A percentile compares a stretch with the other conserved stretches of the same genome.
Conservation (phyloP, 768 basidiomycete species). For the Vishniacozyma victoriae region DNA sequence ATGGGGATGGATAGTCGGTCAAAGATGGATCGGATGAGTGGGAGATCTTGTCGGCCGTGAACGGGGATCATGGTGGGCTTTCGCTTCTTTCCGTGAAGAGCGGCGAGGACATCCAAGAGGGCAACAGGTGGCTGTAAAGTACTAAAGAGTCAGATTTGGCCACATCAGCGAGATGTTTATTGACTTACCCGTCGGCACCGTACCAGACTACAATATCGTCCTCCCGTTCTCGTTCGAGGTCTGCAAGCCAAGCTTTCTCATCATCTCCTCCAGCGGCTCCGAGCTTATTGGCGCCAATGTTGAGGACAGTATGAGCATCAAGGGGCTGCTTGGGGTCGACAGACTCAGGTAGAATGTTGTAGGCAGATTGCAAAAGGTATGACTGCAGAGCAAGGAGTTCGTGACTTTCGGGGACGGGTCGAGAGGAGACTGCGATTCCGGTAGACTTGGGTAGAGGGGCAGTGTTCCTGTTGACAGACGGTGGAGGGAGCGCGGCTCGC, state of each 20-base stretch:
- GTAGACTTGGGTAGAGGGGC: slow-evolving; percentile 2
- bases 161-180: neutral
- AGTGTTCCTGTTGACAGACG: neutral
- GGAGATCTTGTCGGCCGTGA: slow-evolving; percentile 14
- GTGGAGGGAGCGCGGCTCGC: slow-evolving; percentile 1
- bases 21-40: slow-evolving; percentile 8
- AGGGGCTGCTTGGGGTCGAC: slow-evolving; percentile 27
- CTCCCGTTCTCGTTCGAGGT: slow-evolving; percentile 33
- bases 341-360: slow-evolving; percentile 27
- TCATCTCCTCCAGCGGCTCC: slow-evolving; percentile 15
- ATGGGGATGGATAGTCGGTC: slow-evolving; percentile 11
- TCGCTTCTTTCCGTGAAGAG: slow-evolving; percentile 10
- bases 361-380: slow-evolving; percentile 32
- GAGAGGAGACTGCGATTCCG: slow-evolving; percentile 8
- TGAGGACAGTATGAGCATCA: slow-evolving; percentile 34
- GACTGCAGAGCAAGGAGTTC: slow-evolving; percentile 47
- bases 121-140: slow-evolving; percentile 2
- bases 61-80: slow-evolving; percentile 21
- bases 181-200: slow-evolving; percentile 23
- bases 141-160: neutral
- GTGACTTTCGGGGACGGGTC: slow-evolving; percentile 29
- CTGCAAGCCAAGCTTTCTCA: slow-evolving; percentile 22
- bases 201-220: slow-evolving; percentile 43
- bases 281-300: slow-evolving; percentile 16
- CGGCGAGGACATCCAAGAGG: slow-evolving; percentile 12